Evolutionary conservation across 345 rosid genomes (phyloP).

Genomic region (Salix koriyanagi): DNA sequence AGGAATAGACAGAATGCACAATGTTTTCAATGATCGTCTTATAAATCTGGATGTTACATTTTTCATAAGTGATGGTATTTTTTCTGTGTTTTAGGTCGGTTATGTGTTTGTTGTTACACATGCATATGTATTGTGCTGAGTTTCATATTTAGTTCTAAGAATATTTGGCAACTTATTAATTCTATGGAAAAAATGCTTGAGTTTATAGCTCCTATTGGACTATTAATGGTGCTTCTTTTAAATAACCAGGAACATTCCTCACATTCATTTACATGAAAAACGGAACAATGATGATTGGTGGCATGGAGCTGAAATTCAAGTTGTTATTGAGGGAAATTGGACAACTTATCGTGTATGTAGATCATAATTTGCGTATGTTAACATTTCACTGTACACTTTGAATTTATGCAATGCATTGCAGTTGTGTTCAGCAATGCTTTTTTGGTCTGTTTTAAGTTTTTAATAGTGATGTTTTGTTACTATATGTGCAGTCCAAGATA

Average conservation of each 20-base stretch:
- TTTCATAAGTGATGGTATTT: too few relatives aligned
- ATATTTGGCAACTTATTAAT: not conserved
- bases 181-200: not conserved
- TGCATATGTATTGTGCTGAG: not conserved
- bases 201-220: too few relatives aligned
- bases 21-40: not conserved
- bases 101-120: not conserved
- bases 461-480: constrained; percentile 11
- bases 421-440: not conserved
- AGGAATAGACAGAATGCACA: not conserved
- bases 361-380: not conserved
- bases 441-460: not conserved
- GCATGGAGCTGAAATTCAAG: constrained; percentile 96
- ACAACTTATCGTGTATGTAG: constrained; percentile 82
- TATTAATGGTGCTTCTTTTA: not conserved
- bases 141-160: not conserved
- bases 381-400: constrained; percentile 13
- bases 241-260: constrained; percentile 80
- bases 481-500: constrained; percentile 74
- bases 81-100: not conserved
- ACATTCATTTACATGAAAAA: constrained; percentile 86
- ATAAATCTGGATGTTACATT: not conserved
- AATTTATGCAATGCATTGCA: not conserved
- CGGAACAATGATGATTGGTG: constrained; percentile 55
- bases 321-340: constrained; percentile 98